Evolutionary conservation across 2,329 filamentous ascomycete species (phyloP).

Genomic region (Ophiostoma fasciatum): DNA sequence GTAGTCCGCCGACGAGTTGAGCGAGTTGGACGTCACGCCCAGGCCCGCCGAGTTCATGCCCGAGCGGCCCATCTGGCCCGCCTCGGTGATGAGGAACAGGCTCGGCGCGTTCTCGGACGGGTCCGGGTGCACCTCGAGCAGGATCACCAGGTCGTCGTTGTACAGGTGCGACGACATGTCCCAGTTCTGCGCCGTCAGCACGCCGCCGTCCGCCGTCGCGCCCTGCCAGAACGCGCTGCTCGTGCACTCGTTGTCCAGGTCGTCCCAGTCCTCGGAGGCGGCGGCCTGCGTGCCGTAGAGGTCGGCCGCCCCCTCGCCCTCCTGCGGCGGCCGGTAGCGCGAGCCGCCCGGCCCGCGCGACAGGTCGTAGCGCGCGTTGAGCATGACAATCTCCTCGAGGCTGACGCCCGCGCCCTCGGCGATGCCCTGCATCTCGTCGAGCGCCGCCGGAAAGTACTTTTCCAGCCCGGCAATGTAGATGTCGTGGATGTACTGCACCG

Average conservation of each 20-base stretch:
- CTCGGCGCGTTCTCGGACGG: conserved; percentile 10
- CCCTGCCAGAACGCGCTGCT: conserved; percentile 8
- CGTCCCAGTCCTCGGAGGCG: not conserved
- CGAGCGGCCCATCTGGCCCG: conserved; percentile 15
- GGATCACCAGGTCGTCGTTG: conserved; percentile 14
- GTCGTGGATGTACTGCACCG: conserved; percentile 12
- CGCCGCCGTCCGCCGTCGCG: conserved; percentile 3
- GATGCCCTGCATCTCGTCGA: conserved; percentile 12
- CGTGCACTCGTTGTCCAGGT: conserved; percentile 8
- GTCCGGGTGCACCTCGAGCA: conserved; percentile 15
- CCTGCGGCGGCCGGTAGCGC: no score
- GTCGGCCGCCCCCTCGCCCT: conserved; percentile 5
- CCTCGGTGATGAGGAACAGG: conserved; percentile 17
- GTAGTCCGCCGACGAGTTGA: conserved; percentile 15
- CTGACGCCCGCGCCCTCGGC: conserved; percentile 13
- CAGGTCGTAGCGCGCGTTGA: conserved; percentile 15
- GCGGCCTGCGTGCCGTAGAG: not conserved
- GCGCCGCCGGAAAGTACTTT: conserved; percentile 10
- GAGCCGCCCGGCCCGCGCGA: no score
- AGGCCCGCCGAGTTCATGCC: conserved; percentile 18
- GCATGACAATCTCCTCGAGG: conserved; percentile 13
- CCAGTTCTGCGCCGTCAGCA: conserved; percentile 10
- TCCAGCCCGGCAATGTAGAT: conserved; percentile 14
- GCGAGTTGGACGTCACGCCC: conserved; percentile 15
- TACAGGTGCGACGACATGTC: conserved; percentile 12